phyloP scores from a whole-genome alignment of 805 yeast species.

The Ogataea trehalophila region DNA sequence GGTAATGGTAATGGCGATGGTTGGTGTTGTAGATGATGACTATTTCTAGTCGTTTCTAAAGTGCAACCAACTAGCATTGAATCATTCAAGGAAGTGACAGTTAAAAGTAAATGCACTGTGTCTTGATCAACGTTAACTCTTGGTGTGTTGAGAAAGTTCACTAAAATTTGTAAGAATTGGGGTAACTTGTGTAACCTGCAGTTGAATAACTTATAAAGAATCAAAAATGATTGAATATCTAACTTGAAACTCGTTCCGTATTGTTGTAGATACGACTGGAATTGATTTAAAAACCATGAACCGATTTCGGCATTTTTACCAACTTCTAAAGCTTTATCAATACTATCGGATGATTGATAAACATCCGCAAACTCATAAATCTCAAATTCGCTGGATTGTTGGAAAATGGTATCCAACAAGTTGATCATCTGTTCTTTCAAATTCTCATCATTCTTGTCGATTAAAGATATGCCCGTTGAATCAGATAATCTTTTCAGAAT shows the following conservation, averaged over 20 bases:
- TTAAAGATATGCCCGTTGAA: constrained; percentile 20
- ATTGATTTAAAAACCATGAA: constrained; percentile 8
- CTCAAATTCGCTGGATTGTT: neutral
- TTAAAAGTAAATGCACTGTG: constrained; percentile 2
- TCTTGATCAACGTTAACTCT: constrained; percentile 5
- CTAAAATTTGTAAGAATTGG: constrained; percentile 12
- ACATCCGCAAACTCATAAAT: constrained; percentile 9
- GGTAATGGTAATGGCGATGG: no score
- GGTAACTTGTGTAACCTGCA: constrained; percentile 13
- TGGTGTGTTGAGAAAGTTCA: constrained; percentile 10
- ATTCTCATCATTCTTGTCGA: constrained; percentile 6
- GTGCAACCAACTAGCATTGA: constrained; percentile 16
- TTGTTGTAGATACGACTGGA: constrained; percentile 1
- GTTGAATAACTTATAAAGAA: constrained; percentile 16
- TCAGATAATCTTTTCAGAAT: constrained; percentile 26
- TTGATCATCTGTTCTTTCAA: constrained; percentile 6
- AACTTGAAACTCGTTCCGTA: neutral
- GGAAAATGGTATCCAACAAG: constrained; percentile 4
- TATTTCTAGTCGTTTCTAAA: neutral
- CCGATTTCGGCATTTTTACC: constrained; percentile 10
- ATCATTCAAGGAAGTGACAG: constrained; percentile 15
- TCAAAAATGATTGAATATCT: constrained; percentile 5
- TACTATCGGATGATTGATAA: constrained; percentile 4
- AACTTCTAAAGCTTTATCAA: constrained; percentile 10
- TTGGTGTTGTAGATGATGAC: no score